Percentiles rank a stretch among this genome's conserved stretches.
Conservation (phyloP, 1,139 yeast species). For the Meyerozyma smithsonii region DNA sequence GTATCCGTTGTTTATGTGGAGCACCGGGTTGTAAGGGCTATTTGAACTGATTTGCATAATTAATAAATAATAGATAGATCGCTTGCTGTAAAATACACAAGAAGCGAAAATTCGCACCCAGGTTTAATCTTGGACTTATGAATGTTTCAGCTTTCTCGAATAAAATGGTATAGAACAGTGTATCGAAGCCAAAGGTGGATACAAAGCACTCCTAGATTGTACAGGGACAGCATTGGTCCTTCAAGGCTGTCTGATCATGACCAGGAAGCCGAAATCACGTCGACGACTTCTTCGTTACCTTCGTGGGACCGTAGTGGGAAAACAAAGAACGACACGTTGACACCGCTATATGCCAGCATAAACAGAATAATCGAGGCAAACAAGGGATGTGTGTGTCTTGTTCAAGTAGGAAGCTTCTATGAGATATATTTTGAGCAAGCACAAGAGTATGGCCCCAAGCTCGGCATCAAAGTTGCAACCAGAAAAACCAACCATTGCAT, state of each 20-base stretch:
- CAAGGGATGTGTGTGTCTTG: constrained; percentile 72
- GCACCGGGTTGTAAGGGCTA: constrained; percentile 93
- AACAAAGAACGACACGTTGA: constrained; percentile 6
- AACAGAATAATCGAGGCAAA: constrained; percentile 18
- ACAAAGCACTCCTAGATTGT: neutral
- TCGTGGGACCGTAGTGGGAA: constrained; percentile 13
- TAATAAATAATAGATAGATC: too few relatives aligned
- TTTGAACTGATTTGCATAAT: constrained; percentile 46
- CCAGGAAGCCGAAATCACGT: too few relatives aligned
- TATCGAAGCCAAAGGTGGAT: neutral
- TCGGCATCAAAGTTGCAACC: constrained; percentile 53
- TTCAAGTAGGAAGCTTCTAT: constrained; percentile 88
- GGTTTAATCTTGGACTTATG: constrained; percentile 11
- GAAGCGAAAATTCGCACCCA: neutral
- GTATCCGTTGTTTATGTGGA: constrained; percentile 92
- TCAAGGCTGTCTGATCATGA: too few relatives aligned
- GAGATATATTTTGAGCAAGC: constrained; percentile 91
- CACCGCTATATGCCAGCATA: constrained; percentile 10
- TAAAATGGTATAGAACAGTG: neutral
- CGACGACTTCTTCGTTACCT: neutral
- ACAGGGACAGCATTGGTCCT: neutral
- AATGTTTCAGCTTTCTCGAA: neutral
- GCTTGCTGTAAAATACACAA: neutral
- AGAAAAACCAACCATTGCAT: constrained; percentile 39
- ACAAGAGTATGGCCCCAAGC: constrained; percentile 58